These are phyloP conservation scores for Teunomyces kruisii DNA, from an alignment of 805 yeast species.

Conservation along the genomic window DNA sequence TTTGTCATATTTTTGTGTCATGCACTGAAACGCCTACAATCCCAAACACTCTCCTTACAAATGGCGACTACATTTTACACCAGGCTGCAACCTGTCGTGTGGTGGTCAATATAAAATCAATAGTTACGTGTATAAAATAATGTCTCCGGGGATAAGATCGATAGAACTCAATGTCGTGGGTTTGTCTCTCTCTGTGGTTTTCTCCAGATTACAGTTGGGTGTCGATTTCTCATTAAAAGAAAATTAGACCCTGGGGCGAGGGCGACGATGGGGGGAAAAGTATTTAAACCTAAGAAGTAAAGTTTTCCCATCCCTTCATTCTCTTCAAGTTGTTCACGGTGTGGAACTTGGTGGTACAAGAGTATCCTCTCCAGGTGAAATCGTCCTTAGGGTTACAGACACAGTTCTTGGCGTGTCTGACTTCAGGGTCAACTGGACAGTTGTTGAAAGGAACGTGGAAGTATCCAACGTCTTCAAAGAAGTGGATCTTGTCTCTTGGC, in stretches of 20 bases:
- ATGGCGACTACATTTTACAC: no score
- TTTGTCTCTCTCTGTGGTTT: no score
- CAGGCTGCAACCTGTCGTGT: no score
- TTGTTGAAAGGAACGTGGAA: conserved; percentile 78
- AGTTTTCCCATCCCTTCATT: conserved; percentile 71
- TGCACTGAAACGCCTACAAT: background rate
- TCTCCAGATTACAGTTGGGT: no score
- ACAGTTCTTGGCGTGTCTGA: conserved; percentile 64
- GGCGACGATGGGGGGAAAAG: background rate
- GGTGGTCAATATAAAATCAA: no score
- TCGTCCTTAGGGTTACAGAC: conserved; percentile 71
- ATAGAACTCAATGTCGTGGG: no score
- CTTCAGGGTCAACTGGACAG: conserved; percentile 69
- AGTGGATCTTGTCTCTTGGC: conserved; percentile 66
- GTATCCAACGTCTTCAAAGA: conserved; percentile 84
- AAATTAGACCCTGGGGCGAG: no score
- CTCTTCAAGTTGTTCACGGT: conserved; percentile 53
- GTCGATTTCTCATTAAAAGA: no score
- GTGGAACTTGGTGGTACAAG: conserved; percentile 68
- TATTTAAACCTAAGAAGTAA: conserved; percentile 32
- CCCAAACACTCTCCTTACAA: background rate
- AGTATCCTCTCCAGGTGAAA: conserved; percentile 73
- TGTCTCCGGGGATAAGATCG: no score
- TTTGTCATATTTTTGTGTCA: background rate
- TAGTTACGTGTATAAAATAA: background rate